These are phyloP conservation scores for Chamaecrista fasciculata DNA, from an alignment of 306 rosid species.

Conservation along the genomic window DNA sequence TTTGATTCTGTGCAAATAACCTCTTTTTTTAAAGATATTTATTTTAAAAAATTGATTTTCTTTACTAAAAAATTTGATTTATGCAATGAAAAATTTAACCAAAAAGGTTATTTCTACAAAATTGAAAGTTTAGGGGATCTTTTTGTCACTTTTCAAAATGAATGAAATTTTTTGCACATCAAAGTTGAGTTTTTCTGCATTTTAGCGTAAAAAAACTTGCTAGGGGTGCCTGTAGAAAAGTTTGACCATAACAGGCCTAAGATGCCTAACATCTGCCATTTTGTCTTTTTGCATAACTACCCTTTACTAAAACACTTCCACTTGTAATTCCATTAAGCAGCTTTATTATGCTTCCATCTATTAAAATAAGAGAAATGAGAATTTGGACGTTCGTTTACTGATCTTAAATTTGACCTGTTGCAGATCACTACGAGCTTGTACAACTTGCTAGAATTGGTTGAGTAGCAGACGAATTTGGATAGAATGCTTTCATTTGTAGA, in stretches of 20 bases:
- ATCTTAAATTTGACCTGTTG: slow-evolving; percentile 25
- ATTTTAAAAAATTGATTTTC: no score
- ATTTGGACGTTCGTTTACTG: slow-evolving; percentile 1
- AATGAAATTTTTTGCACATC: no score
- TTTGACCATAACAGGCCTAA: background rate
- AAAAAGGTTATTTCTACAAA: no score
- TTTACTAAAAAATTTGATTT: no score
- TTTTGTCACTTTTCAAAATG: no score
- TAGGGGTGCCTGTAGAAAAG: background rate
- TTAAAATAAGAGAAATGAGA: background rate
- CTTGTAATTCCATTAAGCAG: background rate
- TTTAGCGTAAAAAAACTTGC: no score
- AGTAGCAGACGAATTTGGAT: slow-evolving; percentile 26
- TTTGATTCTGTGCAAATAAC: no score
- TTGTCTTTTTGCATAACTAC: background rate
- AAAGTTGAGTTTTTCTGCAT: no score
- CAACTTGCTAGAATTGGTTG: slow-evolving; percentile 30
- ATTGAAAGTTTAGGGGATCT: no score
- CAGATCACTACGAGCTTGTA: slow-evolving; percentile 38
- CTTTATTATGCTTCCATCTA: background rate
- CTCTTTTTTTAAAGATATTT: no score
- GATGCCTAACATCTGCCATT: background rate
- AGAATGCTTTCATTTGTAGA: slow-evolving; percentile 26
- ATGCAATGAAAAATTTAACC: no score
- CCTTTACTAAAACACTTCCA: background rate